Conservation (phyloP, 2,329 filamentous ascomycete species). For the Phialophora chinensis region DNA sequence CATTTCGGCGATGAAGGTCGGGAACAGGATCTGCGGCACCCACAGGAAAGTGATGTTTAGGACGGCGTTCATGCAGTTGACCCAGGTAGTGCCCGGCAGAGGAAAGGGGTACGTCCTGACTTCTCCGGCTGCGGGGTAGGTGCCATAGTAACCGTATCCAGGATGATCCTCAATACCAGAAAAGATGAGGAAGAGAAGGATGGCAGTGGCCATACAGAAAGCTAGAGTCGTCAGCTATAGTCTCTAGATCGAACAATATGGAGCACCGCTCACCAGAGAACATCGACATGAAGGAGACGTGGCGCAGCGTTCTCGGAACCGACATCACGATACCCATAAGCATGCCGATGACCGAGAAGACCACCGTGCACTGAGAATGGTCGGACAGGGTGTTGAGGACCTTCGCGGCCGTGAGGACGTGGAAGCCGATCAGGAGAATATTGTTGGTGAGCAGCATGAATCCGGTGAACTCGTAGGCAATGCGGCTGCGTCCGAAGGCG, state of each 20-base stretch:
- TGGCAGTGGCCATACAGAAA: constrained; percentile 56
- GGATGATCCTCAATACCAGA: constrained; percentile 55
- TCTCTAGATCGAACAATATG: too few relatives aligned
- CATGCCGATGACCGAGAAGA: constrained; percentile 55
- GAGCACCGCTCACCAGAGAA: constrained; percentile 57
- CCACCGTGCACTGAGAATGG: constrained; percentile 57
- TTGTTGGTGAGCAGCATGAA: constrained; percentile 60
- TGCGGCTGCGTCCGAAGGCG: constrained; percentile 51
- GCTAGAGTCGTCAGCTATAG: constrained; percentile 39
- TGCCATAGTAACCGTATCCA: constrained; percentile 53
- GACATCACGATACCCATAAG: constrained; percentile 57
- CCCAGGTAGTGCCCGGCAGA: constrained; percentile 53
- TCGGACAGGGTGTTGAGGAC: constrained; percentile 57
- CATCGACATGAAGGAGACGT: constrained; percentile 60
- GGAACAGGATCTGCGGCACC: constrained; percentile 60
- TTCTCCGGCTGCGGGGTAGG: constrained; percentile 52
- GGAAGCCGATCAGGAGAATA: constrained; percentile 59
- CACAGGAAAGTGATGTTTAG: constrained; percentile 48
- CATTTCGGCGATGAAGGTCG: constrained; percentile 60
- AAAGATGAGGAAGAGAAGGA: constrained; percentile 58
- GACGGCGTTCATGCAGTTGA: constrained; percentile 55
- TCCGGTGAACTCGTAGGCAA: constrained; percentile 54
- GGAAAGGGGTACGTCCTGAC: constrained; percentile 58
- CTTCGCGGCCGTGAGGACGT: constrained; percentile 58
- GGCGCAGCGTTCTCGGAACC: constrained; percentile 53